A percentile compares a stretch with the other conserved stretches of the same genome.
These are phyloP conservation scores for Orbilia javanica DNA, from an alignment of 2,329 filamentous ascomycete genomes.

Conservation along the genomic window DNA sequence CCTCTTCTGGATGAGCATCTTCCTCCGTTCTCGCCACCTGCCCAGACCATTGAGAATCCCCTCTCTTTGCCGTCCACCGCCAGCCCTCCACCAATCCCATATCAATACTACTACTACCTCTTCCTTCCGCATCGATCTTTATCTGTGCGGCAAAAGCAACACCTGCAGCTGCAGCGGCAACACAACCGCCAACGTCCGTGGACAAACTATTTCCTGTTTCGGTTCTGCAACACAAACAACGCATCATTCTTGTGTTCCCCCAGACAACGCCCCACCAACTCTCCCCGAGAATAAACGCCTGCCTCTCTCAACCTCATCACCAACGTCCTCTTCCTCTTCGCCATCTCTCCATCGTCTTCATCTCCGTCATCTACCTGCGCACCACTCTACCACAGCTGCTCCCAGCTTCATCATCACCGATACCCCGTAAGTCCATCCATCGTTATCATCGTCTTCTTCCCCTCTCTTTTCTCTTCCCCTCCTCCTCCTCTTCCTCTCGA, in stretches of 20 bases:
- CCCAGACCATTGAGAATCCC: background rate
- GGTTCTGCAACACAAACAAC: slow-evolving; percentile 57
- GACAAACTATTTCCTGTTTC: slow-evolving; percentile 42
- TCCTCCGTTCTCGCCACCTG: background rate
- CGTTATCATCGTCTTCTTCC: background rate
- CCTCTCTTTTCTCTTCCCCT: background rate
- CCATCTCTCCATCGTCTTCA: background rate
- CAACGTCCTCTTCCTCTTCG: background rate
- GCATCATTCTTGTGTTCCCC: slow-evolving; percentile 19
- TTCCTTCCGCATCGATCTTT: background rate
- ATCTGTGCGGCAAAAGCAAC: background rate
- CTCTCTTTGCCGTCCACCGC: background rate
- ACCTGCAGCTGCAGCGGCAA: too few species aligned
- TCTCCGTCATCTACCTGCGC: slow-evolving; percentile 1
- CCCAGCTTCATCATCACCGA: slow-evolving; percentile 1
- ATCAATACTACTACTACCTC: background rate
- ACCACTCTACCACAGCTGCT: background rate
- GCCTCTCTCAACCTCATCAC: background rate
- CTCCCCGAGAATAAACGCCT: background rate
- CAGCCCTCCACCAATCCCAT: background rate
- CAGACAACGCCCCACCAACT: slow-evolving; percentile 21
- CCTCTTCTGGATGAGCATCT: slow-evolving; percentile 26
- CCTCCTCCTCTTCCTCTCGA: background rate
- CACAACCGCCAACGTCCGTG: background rate
- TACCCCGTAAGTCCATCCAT: background rate